Evolutionary conservation across 305 asterid genomes (phyloP).

Genomic region (Fraxinus greggii): DNA sequence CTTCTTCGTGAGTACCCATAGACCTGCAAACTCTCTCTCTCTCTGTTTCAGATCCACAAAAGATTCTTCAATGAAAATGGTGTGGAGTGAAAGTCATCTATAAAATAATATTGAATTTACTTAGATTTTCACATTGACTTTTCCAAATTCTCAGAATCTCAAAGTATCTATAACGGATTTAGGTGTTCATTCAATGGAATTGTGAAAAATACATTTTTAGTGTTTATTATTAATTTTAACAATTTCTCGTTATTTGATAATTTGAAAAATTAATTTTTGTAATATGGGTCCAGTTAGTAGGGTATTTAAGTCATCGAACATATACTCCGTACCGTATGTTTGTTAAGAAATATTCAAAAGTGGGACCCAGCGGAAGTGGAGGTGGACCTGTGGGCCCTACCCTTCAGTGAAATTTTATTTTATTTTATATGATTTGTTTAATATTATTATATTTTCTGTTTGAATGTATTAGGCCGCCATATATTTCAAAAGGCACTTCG

Average conservation of each 20-base stretch:
- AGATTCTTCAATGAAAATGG: neutral
- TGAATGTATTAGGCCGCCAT: no score
- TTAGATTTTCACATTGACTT: no score
- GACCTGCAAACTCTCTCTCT: neutral
- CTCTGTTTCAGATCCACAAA: neutral
- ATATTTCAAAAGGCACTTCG: no score
- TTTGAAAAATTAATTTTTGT: neutral
- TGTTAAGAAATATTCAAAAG: neutral
- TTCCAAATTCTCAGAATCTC: neutral
- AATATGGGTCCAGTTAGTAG: neutral
- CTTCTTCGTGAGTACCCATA: constrained; percentile 34
- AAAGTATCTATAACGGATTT: neutral
- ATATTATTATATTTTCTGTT: no score
- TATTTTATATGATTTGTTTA: no score
- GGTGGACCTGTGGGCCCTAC: neutral
- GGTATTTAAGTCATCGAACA: neutral
- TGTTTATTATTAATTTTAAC: no score
- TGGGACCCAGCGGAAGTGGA: neutral
- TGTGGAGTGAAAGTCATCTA: neutral
- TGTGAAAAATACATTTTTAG: no score
- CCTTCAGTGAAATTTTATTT: neutral
- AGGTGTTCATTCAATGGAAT: no score
- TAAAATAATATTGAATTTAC: neutral
- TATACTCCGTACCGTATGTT: neutral
- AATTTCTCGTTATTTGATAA: no score